These are phyloP conservation scores for Diplocarpon rosae DNA, from an alignment of 2,329 filamentous ascomycete genomes.

Conservation along the genomic window DNA sequence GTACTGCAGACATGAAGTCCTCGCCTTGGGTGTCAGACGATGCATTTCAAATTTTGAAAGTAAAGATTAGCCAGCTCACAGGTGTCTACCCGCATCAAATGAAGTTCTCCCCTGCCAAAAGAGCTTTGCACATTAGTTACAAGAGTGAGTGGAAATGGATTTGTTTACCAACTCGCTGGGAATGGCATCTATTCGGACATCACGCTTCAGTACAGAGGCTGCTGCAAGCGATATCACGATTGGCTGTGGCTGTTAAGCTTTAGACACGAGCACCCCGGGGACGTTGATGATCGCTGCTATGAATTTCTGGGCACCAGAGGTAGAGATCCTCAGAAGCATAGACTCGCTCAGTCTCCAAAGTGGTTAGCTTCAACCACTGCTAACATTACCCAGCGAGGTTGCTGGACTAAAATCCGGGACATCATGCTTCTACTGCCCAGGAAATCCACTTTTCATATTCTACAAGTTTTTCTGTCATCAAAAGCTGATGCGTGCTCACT, in stretches of 20 bases:
- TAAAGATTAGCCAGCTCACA: slow-evolving; percentile 13
- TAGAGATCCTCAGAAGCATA: slow-evolving; percentile 36
- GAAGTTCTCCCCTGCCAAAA: slow-evolving; percentile 30
- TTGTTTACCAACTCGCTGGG: slow-evolving; percentile 41
- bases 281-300: slow-evolving; percentile 45
- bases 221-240: slow-evolving; percentile 27
- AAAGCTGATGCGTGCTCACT: neutral
- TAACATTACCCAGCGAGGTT: slow-evolving; percentile 19
- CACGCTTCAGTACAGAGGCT: slow-evolving; percentile 36
- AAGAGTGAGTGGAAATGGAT: slow-evolving; percentile 40
- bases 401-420: slow-evolving; percentile 30
- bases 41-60: slow-evolving; percentile 15
- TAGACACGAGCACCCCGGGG: slow-evolving; percentile 43
- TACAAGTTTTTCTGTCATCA: neutral
- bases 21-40: slow-evolving; percentile 16
- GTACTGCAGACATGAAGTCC: slow-evolving; percentile 7
- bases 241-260: slow-evolving; percentile 44
- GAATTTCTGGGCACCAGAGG: slow-evolving; percentile 51
- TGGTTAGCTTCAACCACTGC: neutral
- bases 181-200: slow-evolving; percentile 42
- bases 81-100: slow-evolving; percentile 21
- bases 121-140: slow-evolving; percentile 44
- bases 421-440: slow-evolving; percentile 5
- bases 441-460: slow-evolving; percentile 8
- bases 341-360: slow-evolving; percentile 1